These are phyloP conservation scores for Pyrus pyrifolia DNA, from an alignment of 306 rosid species.

Conservation along the genomic window DNA sequence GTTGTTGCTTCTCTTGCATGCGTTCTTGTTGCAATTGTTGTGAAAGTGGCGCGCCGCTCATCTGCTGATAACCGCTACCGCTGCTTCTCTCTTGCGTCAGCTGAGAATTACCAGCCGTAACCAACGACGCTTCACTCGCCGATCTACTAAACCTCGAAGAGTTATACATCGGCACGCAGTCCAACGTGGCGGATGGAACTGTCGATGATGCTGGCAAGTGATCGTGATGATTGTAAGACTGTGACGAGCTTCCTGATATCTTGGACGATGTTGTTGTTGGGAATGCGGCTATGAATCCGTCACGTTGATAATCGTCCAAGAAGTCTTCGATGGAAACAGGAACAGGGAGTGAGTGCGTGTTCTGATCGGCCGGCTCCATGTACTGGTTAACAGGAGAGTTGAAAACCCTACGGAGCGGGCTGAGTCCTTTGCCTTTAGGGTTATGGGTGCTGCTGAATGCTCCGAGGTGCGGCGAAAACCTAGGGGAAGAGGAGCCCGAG, in stretches of 20 bases:
- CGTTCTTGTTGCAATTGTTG: slow-evolving; percentile 62
- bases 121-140: slow-evolving; percentile 31
- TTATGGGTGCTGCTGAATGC: slow-evolving; percentile 39
- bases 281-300: slow-evolving; percentile 17
- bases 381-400: slow-evolving; percentile 67
- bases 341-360: slow-evolving; percentile 37
- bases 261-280: slow-evolving; percentile 14
- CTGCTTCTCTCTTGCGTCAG: slow-evolving; percentile 29
- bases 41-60: slow-evolving; percentile 42
- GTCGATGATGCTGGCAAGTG: slow-evolving; percentile 8
- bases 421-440: slow-evolving; percentile 71
- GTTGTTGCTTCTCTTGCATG: slow-evolving; percentile 41
- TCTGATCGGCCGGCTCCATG: slow-evolving; percentile 43
- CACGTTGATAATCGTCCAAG: slow-evolving; percentile 53
- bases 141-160: slow-evolving; percentile 45
- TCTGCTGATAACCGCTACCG: slow-evolving; percentile 30
- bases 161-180: slow-evolving; percentile 29
- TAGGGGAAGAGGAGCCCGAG: slow-evolving; percentile 63
- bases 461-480: slow-evolving; percentile 45
- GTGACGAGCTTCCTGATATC: slow-evolving; percentile 26
- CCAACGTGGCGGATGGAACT: slow-evolving; percentile 29
- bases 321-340: slow-evolving; percentile 60
- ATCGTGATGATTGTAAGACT: slow-evolving; percentile 32
- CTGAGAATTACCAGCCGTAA: slow-evolving; percentile 30
- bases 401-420: slow-evolving; percentile 77